Base-by-base conservation (phyloP, 2,329 filamentous ascomycete genomes). In the Hypoxylon sp. region DNA sequence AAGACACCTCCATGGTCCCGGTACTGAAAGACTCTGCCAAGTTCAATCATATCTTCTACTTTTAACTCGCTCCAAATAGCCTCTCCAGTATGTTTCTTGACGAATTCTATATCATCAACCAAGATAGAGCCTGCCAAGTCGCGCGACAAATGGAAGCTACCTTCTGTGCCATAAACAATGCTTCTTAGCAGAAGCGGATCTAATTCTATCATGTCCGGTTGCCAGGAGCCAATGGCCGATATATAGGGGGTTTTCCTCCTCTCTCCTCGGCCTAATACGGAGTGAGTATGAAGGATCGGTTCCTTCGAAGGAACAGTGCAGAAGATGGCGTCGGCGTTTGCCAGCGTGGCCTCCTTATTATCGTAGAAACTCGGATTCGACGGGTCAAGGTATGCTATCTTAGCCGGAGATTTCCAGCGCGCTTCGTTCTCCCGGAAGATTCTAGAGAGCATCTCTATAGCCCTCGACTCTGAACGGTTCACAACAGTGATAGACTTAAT, bases 191-290 rank as follows among this genome's bases (percentile, higher is more conserved):
- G 42, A 14, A 13, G 8, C 2, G 54, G 54, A 17, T 57, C 54
- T 24, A 57, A 5, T 26, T 57, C 54, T 57, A 48, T 47, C 54
- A 57, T 57, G 19, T 57, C 29, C 3, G 42, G 29, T 17, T 57
- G 42, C 42, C 42, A 57, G 17, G 54, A 57, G 42, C 54, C 54
- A 5, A 57, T 57, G 5, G 54, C 54, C 14, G 54, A 57, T 6
- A 57, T 37, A 19, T 48, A 57, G 2, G 42, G 54, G 2, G 26
- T 35, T 47, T 47, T 57, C 9, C 13, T 46, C 24, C 29, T 35
- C 11, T 24, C 3, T 44, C 5, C n/a, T 19, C 26, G 42, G 5
- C 29, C 29, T 17, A 37, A 1, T 37, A 57, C n/a, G 29, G 37
- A 57, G 26, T 29, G 19, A 29, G 54, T 42, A n/a, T 29, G 42